Base-by-base conservation (phyloP, 257 asterid species). In the Nicotiana obtusifolia region DNA sequence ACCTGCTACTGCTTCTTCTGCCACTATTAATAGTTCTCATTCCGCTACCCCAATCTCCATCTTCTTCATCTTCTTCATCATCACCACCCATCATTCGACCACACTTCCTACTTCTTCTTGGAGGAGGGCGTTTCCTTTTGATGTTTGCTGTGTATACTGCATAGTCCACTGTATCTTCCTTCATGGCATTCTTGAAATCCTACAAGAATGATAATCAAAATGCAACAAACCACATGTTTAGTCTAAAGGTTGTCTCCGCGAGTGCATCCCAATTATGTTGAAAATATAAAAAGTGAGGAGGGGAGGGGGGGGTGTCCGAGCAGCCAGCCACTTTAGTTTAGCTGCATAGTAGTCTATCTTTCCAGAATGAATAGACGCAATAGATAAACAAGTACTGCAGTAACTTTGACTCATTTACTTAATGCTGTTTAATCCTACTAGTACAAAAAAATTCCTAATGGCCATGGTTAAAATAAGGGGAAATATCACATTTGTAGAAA, bases 1-100 rank as follows among this genome's bases (percentile, higher is more conserved):
- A 87, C 86, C 93, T 89, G 83, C 88, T 88, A 79, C 83, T 80
- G 86, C 87, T 86, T 88, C 75, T 93, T 77, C 88, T 87, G 71
- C 77, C 89, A 78, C 91, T 90, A 87, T 68, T 87, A 64, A 78
- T 87, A 82, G 82, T 62, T 87, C 87, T 88, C 83, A 84, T 86
- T 49, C 65, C 88, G 54, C 92, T 90, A 79, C 83, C 84, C 87
- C 88, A 85, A 81, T 84, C 87, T 60, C 76, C 88, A 37, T 84
- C 85, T 5, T 77, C 77, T 17, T 84, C 89, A 19, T 81, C 78
- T 35, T 83, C 88, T 15, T 83, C 87, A 41, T 81, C 84, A 35
- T 65, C 86, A 35, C 80, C 88, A 47, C 68, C 88, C 4, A 4
- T n/a, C 47, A 64, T 56, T 59, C 85, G 84, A 30, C 73, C 81